phyloP scores from a whole-genome alignment of 208 protist species.

The Leishmania mexicana region DNA sequence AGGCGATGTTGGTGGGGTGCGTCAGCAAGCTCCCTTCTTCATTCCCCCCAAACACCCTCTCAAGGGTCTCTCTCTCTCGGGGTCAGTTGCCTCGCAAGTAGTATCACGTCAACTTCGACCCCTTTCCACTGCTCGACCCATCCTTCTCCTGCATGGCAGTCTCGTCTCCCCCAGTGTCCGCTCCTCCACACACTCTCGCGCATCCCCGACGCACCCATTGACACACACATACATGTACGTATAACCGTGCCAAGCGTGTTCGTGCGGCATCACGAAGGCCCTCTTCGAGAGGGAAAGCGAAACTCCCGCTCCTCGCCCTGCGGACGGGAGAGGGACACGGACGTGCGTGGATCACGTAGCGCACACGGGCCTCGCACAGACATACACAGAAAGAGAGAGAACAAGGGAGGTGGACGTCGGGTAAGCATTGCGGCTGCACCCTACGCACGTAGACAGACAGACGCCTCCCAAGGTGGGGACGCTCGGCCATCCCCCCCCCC shows the following conservation, averaged over 20 bases:
- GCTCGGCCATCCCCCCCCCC: not conserved
- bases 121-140: not conserved
- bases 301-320: not conserved
- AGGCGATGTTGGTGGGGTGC: not conserved
- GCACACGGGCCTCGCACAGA: not conserved
- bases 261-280: not conserved
- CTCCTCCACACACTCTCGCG: not conserved
- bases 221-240: not conserved
- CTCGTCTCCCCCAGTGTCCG: not conserved
- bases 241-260: not conserved
- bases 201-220: not conserved
- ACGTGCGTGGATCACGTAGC: not conserved
- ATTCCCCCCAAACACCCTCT: not conserved
- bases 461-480: no score
- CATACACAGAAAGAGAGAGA: not conserved
- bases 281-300: not conserved
- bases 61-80: not conserved
- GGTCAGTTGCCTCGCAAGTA: not conserved
- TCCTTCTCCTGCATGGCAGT: not conserved
- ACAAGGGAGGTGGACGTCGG: not conserved
- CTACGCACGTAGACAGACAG: not conserved
- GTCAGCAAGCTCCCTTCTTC: not conserved
- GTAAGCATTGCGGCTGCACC: not conserved
- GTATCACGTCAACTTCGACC: not conserved
- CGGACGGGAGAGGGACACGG: not conserved